A percentile compares a stretch with the other conserved stretches of the same genome.
Conservation (phyloP, 176 grass and related monocot species). For the Bothriochloa decipiens region DNA sequence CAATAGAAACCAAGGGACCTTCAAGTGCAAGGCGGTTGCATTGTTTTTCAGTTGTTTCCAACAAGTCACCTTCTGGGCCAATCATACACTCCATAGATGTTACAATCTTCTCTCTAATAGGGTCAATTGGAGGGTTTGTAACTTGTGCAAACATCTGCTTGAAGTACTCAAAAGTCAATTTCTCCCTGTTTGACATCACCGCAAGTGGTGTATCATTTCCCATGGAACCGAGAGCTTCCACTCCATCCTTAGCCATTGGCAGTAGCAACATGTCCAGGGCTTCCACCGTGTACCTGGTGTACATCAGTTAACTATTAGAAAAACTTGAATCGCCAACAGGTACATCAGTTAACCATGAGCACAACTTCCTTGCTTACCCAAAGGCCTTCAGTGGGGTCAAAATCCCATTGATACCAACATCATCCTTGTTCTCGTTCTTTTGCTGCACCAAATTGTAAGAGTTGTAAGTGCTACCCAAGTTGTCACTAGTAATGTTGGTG, state of each 20-base stretch:
- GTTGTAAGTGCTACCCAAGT: constrained; percentile 9
- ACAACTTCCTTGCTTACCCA: constrained; percentile 61
- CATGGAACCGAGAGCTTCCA: constrained; percentile 94
- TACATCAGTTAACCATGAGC: constrained; percentile 28
- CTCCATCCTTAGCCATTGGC: constrained; percentile 87
- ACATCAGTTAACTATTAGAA: constrained; percentile 29
- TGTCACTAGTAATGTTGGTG: constrained; percentile 25
- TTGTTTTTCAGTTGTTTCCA: constrained; percentile 89
- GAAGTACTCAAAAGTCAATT: constrained; percentile 94
- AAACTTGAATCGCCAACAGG: constrained; percentile 14
- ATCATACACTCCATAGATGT: constrained; percentile 99
- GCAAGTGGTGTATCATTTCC: constrained; percentile 94
- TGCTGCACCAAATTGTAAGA: constrained; percentile 44
- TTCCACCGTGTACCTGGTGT: constrained; percentile 86
- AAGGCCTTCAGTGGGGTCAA: constrained; percentile 91
- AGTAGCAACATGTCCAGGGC: constrained; percentile 90
- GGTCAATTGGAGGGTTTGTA: constrained; percentile 97
- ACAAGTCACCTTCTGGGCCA: constrained; percentile 93
- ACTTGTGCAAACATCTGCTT: constrained; percentile 99
- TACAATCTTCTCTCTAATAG: constrained; percentile 96
- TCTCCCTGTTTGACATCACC: constrained; percentile 98
- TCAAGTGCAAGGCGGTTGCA: constrained; percentile 84
- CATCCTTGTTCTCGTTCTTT: constrained; percentile 44
- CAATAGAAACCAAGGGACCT: constrained; percentile 77
- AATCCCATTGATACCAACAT: constrained; percentile 70